Percentiles rank a stretch among this genome's conserved stretches.
Conservation (phyloP, 805 yeast species). For the Yamadazyma takamatsuzukensis region DNA sequence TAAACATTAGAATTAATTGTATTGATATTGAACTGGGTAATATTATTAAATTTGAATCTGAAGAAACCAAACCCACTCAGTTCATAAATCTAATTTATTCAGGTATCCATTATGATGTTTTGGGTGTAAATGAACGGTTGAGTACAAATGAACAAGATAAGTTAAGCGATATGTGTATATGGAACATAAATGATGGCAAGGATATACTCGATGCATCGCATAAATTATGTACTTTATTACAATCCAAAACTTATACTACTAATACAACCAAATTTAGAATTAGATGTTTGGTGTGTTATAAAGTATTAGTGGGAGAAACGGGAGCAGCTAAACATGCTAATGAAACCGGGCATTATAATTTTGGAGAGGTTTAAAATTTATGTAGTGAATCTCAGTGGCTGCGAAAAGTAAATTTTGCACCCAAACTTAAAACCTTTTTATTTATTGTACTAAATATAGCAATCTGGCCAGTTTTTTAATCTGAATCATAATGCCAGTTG, state of each 20-base stretch:
- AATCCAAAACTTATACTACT: conserved; percentile 54
- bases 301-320: conserved; percentile 54
- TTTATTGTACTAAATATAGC: too few relatives aligned
- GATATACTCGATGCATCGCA: conserved; percentile 27
- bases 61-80: conserved; percentile 22
- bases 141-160: conserved; percentile 19
- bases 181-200: conserved; percentile 26
- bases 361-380: conserved; percentile 58
- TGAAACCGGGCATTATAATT: conserved; percentile 55
- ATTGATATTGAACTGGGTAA: conserved; percentile 63
- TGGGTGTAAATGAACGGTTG: conserved; percentile 17
- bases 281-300: conserved; percentile 54
- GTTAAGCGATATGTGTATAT: conserved; percentile 37
- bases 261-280: conserved; percentile 59
- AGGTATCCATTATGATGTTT: conserved; percentile 74
- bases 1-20: conserved; percentile 52
- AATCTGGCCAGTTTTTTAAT: too few relatives aligned
- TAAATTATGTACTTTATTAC: conserved; percentile 42
- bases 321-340: conserved; percentile 65
- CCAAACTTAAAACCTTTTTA: too few relatives aligned
- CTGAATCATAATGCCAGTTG: too few relatives aligned
- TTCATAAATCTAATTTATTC: conserved; percentile 58
- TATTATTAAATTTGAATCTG: conserved; percentile 47
- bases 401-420: too few relatives aligned
- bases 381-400: too few relatives aligned